Percentiles rank a stretch among this genome's conserved stretches.
Conservation (phyloP, 805 yeast genomes). For the Candida cerambycidarum region DNA sequence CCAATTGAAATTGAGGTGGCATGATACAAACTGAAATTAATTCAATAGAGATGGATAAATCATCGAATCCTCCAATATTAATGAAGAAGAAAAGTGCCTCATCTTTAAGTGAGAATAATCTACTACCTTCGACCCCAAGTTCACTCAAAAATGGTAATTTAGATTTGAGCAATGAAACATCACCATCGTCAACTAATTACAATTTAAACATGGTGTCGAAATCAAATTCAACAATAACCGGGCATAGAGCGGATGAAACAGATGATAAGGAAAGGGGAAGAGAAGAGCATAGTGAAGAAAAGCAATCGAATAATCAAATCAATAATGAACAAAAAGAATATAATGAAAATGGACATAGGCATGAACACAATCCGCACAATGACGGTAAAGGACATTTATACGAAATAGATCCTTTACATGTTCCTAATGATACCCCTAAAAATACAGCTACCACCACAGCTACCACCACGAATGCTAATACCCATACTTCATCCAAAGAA, state of each 20-base stretch:
- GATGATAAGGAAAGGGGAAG: background rate
- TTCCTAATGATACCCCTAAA: slow-evolving; percentile 7
- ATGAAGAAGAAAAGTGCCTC: slow-evolving; percentile 6
- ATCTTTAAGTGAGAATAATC: slow-evolving; percentile 11
- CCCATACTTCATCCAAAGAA: background rate
- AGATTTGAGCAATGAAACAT: slow-evolving; percentile 16
- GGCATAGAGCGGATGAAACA: background rate
- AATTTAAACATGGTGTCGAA: slow-evolving; percentile 4
- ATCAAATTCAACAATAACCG: slow-evolving; percentile 8
- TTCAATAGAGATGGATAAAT: slow-evolving; percentile 1
- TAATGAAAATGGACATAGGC: too few species aligned
- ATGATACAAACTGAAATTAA: slow-evolving; percentile 5
- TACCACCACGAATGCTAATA: background rate
- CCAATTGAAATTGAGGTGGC: background rate
- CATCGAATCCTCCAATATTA: background rate
- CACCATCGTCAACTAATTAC: slow-evolving; percentile 16
- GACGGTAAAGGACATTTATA: background rate
- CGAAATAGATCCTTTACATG: slow-evolving; percentile 12
- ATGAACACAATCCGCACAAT: too few species aligned
- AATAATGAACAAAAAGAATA: too few species aligned
- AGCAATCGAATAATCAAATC: too few species aligned
- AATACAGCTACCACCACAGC: background rate
- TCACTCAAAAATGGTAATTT: slow-evolving; percentile 12
- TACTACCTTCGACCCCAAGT: slow-evolving; percentile 14
- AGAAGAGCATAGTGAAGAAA: background rate